A percentile compares a stretch with the other conserved stretches of the same genome.
Evolutionary conservation across 1,139 yeast species (phyloP).

Genomic region (Scheffersomyces insectosa): DNA sequence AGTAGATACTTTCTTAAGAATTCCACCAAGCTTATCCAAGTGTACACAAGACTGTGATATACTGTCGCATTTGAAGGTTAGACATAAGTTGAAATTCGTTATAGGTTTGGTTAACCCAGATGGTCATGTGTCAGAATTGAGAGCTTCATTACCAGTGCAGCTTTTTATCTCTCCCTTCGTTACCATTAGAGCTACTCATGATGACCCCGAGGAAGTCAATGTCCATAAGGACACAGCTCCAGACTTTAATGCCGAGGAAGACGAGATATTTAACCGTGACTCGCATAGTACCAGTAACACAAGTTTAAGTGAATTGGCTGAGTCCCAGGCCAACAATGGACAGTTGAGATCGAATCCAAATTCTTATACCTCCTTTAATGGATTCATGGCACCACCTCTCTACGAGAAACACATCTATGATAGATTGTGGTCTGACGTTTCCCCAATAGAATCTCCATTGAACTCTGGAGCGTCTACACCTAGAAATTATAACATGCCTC

Average conservation of each 20-base stretch:
- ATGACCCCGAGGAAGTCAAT: constrained; percentile 14
- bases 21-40: constrained; percentile 73
- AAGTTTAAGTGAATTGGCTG: constrained; percentile 28
- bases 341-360: constrained; percentile 22
- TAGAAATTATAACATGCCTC: constrained; percentile 15
- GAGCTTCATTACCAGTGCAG: constrained; percentile 72
- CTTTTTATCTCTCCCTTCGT: constrained; percentile 82
- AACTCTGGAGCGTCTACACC: constrained; percentile 57
- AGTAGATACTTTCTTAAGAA: constrained; percentile 52
- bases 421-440: constrained; percentile 73
- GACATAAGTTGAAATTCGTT: constrained; percentile 69
- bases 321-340: constrained; percentile 3
- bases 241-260: constrained; percentile 25
- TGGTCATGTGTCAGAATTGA: constrained; percentile 73
- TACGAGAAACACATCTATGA: constrained; percentile 87
- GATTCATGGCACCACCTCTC: constrained; percentile 82
- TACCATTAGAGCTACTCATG: constrained; percentile 56
- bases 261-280: constrained; percentile 33
- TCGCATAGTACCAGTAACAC: constrained; percentile 26
- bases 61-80: constrained; percentile 57
- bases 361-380: constrained; percentile 39
- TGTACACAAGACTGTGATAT: constrained; percentile 86
- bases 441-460: constrained; percentile 57
- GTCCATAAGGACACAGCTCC: neutral
- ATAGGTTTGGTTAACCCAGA: constrained; percentile 69